phyloP scores from a whole-genome alignment of 2,329 filamentous ascomycete genomes.

The Trichoderma endophyticum region DNA sequence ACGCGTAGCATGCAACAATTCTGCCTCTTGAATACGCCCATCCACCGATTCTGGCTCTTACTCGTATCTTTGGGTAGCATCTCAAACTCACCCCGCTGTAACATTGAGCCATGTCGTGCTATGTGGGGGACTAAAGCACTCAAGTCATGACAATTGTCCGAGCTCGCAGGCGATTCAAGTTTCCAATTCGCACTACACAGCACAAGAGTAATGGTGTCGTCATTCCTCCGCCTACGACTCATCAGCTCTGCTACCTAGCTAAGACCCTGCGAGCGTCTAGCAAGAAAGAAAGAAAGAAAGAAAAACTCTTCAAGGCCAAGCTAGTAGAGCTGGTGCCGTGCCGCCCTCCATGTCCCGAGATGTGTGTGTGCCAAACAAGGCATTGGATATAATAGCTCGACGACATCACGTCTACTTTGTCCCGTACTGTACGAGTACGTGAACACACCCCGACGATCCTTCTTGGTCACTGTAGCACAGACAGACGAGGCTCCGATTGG shows the following conservation, averaged over 20 bases:
- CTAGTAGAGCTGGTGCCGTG: neutral
- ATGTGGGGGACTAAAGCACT: neutral
- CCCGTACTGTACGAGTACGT: neutral
- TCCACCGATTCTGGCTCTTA: neutral
- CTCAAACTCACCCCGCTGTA: neutral
- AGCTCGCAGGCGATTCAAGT: neutral
- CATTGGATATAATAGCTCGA: neutral
- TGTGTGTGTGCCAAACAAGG: neutral
- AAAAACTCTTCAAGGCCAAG: conserved; percentile 3
- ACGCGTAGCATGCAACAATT: neutral
- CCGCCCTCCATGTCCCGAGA: neutral
- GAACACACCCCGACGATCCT: neutral
- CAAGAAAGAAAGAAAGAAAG: neutral
- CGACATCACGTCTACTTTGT: neutral
- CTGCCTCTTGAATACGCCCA: neutral
- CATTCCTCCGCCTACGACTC: neutral
- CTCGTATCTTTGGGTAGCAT: neutral
- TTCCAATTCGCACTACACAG: neutral
- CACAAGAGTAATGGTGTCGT: conserved; percentile 3
- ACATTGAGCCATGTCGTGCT: neutral
- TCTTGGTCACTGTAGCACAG: neutral
- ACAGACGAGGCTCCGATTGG: neutral
- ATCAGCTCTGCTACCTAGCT: neutral
- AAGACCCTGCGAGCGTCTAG: neutral
- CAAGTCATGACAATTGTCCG: neutral